Conservation (phyloP, 805 yeast genomes). For the Komagataella mondaviorum region DNA sequence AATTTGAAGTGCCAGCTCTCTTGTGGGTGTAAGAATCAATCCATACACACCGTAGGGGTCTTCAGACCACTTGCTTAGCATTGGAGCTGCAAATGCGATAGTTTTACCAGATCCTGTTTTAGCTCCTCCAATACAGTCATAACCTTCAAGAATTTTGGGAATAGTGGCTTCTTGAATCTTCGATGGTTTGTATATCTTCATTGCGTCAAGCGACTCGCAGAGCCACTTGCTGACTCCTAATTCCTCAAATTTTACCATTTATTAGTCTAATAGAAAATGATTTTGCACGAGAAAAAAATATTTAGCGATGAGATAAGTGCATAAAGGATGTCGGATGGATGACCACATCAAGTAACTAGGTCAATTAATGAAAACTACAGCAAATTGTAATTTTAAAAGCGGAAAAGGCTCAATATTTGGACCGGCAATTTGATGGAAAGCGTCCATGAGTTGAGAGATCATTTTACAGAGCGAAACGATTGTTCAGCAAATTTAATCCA, state of each 20-base stretch:
- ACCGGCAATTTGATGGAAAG: too few species aligned
- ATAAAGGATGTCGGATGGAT: not conserved
- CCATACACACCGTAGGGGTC: slow-evolving; percentile 94
- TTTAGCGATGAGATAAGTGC: not conserved
- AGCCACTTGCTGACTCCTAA: slow-evolving; percentile 85
- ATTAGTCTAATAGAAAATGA: not conserved
- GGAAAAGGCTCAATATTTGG: too few species aligned
- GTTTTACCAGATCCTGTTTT: slow-evolving; percentile 98
- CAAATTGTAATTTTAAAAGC: too few species aligned
- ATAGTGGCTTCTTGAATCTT: slow-evolving; percentile 81
- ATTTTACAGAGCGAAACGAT: too few species aligned
- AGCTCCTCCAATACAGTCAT: slow-evolving; percentile 96
- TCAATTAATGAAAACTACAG: too few species aligned
- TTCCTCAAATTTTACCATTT: slow-evolving; percentile 27
- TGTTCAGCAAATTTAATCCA: not conserved
- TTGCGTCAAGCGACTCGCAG: slow-evolving; percentile 60
- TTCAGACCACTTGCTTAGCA: slow-evolving; percentile 86
- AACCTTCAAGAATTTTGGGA: slow-evolving; percentile 70
- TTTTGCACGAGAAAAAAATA: not conserved
- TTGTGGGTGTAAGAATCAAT: slow-evolving; percentile 75
- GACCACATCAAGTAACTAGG: not conserved
- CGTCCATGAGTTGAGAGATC: too few species aligned
- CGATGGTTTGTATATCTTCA: slow-evolving; percentile 78
- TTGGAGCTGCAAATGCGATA: slow-evolving; percentile 95
- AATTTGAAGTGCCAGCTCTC: slow-evolving; percentile 92